These are phyloP conservation scores for Diaporthe velutina DNA, from an alignment of 2,329 filamentous ascomycete species.

Conservation along the genomic window DNA sequence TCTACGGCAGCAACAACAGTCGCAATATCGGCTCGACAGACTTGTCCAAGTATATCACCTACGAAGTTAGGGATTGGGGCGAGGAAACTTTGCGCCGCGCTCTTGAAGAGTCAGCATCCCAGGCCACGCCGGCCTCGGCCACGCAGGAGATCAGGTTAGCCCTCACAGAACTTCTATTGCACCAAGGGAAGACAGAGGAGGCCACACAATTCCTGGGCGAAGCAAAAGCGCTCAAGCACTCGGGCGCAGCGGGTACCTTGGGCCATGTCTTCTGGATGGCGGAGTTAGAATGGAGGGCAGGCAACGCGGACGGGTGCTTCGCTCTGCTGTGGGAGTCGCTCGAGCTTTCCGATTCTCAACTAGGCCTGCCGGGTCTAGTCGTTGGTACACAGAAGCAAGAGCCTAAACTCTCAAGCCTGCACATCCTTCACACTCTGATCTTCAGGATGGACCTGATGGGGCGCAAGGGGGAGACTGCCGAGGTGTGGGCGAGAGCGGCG, in stretches of 20 bases:
- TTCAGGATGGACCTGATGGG: not conserved
- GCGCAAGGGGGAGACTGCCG: not conserved
- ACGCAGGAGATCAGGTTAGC: conserved; percentile 28
- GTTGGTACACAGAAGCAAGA: not conserved
- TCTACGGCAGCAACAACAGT: not conserved
- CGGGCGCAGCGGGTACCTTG: not conserved
- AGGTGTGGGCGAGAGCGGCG: not conserved
- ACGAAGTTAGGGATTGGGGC: not conserved
- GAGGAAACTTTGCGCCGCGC: not conserved
- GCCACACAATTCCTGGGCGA: not conserved
- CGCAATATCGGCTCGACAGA: not conserved
- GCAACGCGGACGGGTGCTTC: not conserved
- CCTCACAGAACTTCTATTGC: conserved; percentile 12
- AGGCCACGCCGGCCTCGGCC: not conserved
- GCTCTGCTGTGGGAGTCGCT: not conserved
- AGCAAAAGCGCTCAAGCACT: not conserved
- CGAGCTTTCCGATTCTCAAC: not conserved
- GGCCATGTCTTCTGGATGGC: conserved; percentile 27
- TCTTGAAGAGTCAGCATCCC: not conserved
- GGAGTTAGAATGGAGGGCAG: conserved; percentile 32
- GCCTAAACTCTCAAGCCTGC: not conserved
- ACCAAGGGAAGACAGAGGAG: not conserved
- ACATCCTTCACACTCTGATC: not conserved
- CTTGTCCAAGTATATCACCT: conserved; percentile 4
- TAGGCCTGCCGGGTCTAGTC: not conserved